Evolutionary conservation across 2,329 filamentous ascomycete genomes (phyloP).

Genomic region (Cadophora gregata): DNA sequence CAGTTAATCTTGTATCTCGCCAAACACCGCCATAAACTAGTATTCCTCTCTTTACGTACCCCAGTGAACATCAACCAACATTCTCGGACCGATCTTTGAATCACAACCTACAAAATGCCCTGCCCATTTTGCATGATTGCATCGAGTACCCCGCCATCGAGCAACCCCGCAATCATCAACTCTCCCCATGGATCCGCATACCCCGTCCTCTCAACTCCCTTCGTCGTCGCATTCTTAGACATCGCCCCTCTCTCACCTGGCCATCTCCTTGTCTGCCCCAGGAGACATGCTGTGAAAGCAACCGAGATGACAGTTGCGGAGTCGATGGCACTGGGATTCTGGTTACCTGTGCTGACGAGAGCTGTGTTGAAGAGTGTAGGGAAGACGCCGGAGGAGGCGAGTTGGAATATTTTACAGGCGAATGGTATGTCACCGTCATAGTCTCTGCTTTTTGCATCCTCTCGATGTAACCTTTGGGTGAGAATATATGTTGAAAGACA

Average conservation of each 20-base stretch:
- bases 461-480: not conserved
- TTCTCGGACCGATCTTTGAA: not conserved
- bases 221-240: constrained; percentile 85
- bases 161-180: constrained; percentile 45
- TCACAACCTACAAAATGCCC: constrained; percentile 18
- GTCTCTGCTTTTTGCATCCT: not conserved
- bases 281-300: constrained; percentile 76
- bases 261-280: constrained; percentile 80
- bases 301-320: constrained; percentile 68
- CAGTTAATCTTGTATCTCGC: not conserved
- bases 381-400: constrained; percentile 43
- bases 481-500: not conserved
- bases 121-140: constrained; percentile 69
- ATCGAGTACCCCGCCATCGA: constrained; percentile 53
- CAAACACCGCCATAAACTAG: not conserved
- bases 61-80: not conserved
- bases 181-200: constrained; percentile 52
- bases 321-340: constrained; percentile 66
- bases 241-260: constrained; percentile 83
- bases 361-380: constrained; percentile 71
- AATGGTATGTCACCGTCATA: constrained; percentile 60
- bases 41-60: not conserved
- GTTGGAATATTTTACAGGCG: constrained; percentile 93
- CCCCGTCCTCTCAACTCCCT: constrained; percentile 75
- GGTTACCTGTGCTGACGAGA: constrained; percentile 73